Evolutionary conservation across 176 grass and related monocot species (phyloP), one percentile per base, ranked within the genome.

Genomic region (Typha latifolia): DNA sequence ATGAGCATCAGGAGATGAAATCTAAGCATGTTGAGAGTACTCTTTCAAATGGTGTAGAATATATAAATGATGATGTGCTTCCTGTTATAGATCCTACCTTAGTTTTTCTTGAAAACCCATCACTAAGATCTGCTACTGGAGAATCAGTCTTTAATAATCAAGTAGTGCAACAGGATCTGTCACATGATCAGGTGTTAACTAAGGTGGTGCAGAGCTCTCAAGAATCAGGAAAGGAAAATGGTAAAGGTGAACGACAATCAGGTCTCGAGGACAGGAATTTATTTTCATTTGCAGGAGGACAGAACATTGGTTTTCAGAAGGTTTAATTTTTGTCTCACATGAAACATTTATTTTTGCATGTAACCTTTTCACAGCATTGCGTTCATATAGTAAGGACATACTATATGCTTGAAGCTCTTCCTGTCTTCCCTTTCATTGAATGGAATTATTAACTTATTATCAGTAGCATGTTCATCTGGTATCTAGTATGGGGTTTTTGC

Each of bases 201-300:
- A 81, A 75, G 61, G 49, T 64, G 74, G 26, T 62, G 56, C 63
- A 63, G 26, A 78, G 22, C 24, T 37, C 66, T 13, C 77, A 78
- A 72, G 86, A 76, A 69, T 78, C 70, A 51, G 75, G 51, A 77
- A 78, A 74, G 18, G 68, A 50, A n/a, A 56, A 84, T 51, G 50
- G 53, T 55, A 76, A 71, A 79, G 66, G 61, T 81, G 78, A 62
- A 69, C 82, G 70, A 66, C 50, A 49, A 37, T 61, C 81, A 56
- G 76, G 61, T 56, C 24, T 71, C 78, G 89, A 90, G 61, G 93
- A 97, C 69, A 83, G 68, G 71, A 81, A 86, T 77, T 80, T 77
- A 27, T 99, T 99, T 69, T 90, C 89, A 32, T 99, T 99, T 75
- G 70, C 78, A 68, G 86, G 76, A 73, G 82, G 71, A 77, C 81